These are phyloP conservation scores for Lolium multiflorum DNA, from an alignment of 176 grass and related monocot species.

Conservation along the genomic window DNA sequence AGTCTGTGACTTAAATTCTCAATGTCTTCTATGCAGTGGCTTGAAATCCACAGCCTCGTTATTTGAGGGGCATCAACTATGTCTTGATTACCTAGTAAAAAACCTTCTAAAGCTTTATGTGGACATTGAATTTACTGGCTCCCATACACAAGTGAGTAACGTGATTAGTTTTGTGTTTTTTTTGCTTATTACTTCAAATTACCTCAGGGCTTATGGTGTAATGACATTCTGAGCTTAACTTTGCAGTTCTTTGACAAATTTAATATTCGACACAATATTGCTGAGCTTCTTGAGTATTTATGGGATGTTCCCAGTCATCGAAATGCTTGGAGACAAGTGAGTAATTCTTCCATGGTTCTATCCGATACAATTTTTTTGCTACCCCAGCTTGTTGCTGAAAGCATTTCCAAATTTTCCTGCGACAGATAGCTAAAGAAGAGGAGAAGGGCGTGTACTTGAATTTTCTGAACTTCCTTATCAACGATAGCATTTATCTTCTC, in stretches of 20 bases:
- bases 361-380: constrained; percentile 12
- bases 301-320: constrained; percentile 96
- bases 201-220: constrained; percentile 8
- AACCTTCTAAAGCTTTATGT: constrained; percentile 98
- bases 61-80: constrained; percentile 91
- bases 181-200: constrained; percentile 13
- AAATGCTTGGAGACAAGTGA: constrained; percentile 89
- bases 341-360: constrained; percentile 23
- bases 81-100: constrained; percentile 86
- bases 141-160: constrained; percentile 83
- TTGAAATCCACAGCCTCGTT: constrained; percentile 76
- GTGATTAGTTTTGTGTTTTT: not conserved
- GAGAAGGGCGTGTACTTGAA: constrained; percentile 98
- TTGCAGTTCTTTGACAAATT: constrained; percentile 96
- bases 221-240: constrained; percentile 45
- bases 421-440: constrained; percentile 89
- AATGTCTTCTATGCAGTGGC: constrained; percentile 58
- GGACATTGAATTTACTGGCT: constrained; percentile 99
- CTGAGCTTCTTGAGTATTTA: constrained; percentile 94
- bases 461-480: constrained; percentile 97
- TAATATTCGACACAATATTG: constrained; percentile 97
- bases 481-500: constrained; percentile 99
- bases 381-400: constrained; percentile 30
- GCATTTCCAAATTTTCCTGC: constrained; percentile 18
- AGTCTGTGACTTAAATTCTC: constrained; percentile 28